Evolutionary conservation across 2,329 filamentous ascomycete species (phyloP).

Genomic region (Aureobasidium lini): DNA sequence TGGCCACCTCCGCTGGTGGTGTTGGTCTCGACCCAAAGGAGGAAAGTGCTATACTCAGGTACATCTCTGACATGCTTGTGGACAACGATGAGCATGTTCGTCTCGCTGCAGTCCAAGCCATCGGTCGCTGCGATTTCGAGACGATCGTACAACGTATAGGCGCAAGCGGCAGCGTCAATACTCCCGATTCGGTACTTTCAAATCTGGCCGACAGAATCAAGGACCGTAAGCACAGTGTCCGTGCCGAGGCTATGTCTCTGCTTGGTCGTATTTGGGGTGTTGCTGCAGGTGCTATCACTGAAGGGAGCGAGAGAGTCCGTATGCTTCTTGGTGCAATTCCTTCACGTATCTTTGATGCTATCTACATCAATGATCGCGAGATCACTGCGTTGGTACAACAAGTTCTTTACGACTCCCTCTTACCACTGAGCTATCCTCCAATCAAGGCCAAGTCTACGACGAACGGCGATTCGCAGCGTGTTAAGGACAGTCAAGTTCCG

Average conservation of each 20-base stretch:
- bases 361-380: constrained; percentile 83
- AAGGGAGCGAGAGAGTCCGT: constrained; percentile 68
- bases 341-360: constrained; percentile 75
- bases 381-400: constrained; percentile 78
- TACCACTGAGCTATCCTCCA: constrained; percentile 83
- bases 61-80: constrained; percentile 68
- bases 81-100: constrained; percentile 90
- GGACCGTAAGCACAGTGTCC: constrained; percentile 73
- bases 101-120: constrained; percentile 75
- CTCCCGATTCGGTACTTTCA: constrained; percentile 68
- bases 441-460: constrained; percentile 45
- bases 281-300: constrained; percentile 75
- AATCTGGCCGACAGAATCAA: constrained; percentile 82
- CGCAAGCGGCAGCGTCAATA: constrained; percentile 63
- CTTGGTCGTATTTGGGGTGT: constrained; percentile 90
- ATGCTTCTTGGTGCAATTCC: constrained; percentile 75
- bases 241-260: constrained; percentile 78
- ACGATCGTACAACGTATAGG: constrained; percentile 79
- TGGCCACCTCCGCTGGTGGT: constrained; percentile 84
- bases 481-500: constrained; percentile 49
- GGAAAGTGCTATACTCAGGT: constrained; percentile 63
- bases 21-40: constrained; percentile 81
- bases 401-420: constrained; percentile 75
- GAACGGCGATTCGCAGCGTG: constrained; percentile 52
- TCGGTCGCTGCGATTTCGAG: constrained; percentile 72